phyloP scores from a whole-genome alignment of 2,329 filamentous ascomycete species.

The Arthrobotrys pseudoclavata region DNA sequence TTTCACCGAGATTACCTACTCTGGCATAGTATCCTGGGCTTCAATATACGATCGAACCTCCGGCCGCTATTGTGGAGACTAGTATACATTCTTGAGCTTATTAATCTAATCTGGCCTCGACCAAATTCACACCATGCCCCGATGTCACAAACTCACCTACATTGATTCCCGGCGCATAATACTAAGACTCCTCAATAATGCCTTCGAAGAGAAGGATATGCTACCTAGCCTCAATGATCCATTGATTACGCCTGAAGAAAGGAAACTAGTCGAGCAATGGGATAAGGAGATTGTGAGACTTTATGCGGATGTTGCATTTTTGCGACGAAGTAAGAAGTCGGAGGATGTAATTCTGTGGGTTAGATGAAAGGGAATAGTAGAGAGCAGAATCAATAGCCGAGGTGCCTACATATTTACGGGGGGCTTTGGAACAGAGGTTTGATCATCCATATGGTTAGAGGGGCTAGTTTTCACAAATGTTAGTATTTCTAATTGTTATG shows the following conservation, averaged over 20 bases:
- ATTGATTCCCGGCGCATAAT: conserved; percentile 41
- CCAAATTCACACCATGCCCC: conserved; percentile 28
- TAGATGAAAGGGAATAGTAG: conserved; percentile 11
- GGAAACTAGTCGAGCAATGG: conserved; percentile 2
- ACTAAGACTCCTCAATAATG: conserved; percentile 35
- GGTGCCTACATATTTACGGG: too few relatives aligned
- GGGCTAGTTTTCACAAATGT: not conserved
- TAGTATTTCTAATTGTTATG: not conserved
- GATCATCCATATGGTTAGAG: not conserved
- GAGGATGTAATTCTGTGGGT: conserved; percentile 44
- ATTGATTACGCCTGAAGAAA: conserved; percentile 30
- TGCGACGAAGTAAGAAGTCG: conserved; percentile 15
- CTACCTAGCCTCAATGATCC: conserved; percentile 19
- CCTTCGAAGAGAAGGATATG: conserved; percentile 35
- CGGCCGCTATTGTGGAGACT: not conserved
- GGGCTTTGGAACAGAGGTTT: not conserved
- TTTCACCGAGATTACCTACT: not conserved
- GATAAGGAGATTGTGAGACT: conserved; percentile 28
- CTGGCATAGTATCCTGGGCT: not conserved
- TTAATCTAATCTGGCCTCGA: not conserved
- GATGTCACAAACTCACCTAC: conserved; percentile 48
- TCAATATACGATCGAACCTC: not conserved
- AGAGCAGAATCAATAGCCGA: not conserved
- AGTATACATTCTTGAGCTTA: not conserved
- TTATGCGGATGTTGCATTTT: conserved; percentile 29